Conservation (phyloP, 305 asterid genomes). For the Fraxinus baroniana region DNA sequence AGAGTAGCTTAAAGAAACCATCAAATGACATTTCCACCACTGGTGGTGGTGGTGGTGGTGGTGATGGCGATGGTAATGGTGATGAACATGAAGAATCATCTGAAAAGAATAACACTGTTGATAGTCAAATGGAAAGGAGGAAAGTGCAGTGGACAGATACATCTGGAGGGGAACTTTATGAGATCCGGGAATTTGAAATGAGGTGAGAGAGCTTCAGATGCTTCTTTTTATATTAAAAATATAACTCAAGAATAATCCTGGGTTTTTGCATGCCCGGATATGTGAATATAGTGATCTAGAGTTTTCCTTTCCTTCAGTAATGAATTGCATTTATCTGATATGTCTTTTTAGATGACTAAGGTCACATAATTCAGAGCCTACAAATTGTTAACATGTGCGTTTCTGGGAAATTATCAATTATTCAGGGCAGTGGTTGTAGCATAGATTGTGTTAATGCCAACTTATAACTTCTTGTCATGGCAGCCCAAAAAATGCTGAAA, state of each 20-base stretch:
- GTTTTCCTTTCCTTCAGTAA: not conserved
- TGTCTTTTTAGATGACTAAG: too few relatives aligned
- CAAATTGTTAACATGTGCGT: not conserved
- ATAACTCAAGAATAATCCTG: not conserved
- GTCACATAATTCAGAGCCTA: not conserved
- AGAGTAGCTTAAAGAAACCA: too few relatives aligned
- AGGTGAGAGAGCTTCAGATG: slow-evolving; percentile 47
- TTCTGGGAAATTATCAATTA: not conserved
- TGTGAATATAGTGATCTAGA: not conserved
- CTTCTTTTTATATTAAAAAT: not conserved
- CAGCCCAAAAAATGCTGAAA: not conserved
- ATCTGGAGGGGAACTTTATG: slow-evolving; percentile 70
- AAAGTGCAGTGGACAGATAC: slow-evolving; percentile 88
- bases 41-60: too few relatives aligned
- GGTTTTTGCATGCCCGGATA: not conserved
- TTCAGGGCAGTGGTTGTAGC: not conserved
- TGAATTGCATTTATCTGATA: not conserved
- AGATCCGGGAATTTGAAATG: slow-evolving; percentile 81
- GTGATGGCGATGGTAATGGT: too few relatives aligned
- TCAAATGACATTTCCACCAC: too few relatives aligned
- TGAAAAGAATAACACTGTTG: slow-evolving; percentile 31
- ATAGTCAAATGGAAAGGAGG: slow-evolving; percentile 51
- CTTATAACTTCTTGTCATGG: not conserved
- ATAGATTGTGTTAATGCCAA: not conserved
- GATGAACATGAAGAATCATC: too few relatives aligned